These are phyloP conservation scores for Alternaria metachromatica DNA, from an alignment of 2,329 filamentous ascomycete species.

Conservation along the genomic window DNA sequence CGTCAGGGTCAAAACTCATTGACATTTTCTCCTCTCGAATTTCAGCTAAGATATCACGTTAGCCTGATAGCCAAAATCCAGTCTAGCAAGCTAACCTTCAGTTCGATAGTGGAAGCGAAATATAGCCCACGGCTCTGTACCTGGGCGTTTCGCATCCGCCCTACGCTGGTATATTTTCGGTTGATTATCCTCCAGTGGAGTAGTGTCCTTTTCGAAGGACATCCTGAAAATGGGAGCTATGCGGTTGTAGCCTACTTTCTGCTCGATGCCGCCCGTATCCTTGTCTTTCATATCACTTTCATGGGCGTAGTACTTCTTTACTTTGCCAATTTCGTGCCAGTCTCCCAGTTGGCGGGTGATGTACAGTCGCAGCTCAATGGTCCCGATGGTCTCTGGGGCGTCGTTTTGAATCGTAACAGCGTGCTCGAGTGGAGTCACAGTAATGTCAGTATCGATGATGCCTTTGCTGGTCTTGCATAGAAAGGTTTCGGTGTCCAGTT, in stretches of 20 bases:
- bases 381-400: constrained; percentile 31
- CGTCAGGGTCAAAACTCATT: constrained; percentile 10
- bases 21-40: constrained; percentile 17
- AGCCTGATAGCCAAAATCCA: no score
- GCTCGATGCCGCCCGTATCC: background rate
- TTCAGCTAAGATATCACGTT: constrained; percentile 15
- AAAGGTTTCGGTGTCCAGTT: constrained; percentile 26
- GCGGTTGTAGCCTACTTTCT: constrained; percentile 15
- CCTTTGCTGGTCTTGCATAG: constrained; percentile 21
- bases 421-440: constrained; percentile 81
- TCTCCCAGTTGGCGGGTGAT: constrained; percentile 30
- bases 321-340: constrained; percentile 14
- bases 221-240: constrained; percentile 33
- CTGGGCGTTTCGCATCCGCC: constrained; percentile 33
- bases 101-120: constrained; percentile 53
- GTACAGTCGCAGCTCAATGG: constrained; percentile 42
- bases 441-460: constrained; percentile 88
- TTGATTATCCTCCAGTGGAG: constrained; percentile 11
- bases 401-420: constrained; percentile 8
- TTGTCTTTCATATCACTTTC: background rate
- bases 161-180: constrained; percentile 14
- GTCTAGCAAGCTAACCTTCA: constrained; percentile 19
- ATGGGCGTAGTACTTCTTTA: constrained; percentile 17
- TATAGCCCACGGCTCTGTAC: constrained; percentile 47
- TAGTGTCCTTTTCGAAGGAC: constrained; percentile 23